These are phyloP conservation scores for Uronychia binucleata DNA, from an alignment of 73 alveolate genomes.

Conservation along the genomic window DNA sequence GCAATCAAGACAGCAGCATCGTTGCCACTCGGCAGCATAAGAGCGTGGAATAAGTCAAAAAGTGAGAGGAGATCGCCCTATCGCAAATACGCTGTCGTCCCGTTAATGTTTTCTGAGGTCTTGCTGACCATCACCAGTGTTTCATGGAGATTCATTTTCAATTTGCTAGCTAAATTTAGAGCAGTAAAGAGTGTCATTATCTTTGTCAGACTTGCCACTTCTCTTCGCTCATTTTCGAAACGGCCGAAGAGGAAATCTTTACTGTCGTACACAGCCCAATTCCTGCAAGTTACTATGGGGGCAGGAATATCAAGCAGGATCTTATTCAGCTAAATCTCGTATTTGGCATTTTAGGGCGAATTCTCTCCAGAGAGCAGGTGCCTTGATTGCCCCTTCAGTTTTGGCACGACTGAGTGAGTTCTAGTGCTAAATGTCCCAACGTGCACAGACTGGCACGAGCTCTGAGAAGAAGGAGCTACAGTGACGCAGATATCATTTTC, in stretches of 20 bases:
- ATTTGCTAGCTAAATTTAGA: slow-evolving; percentile 29
- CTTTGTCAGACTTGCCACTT: slow-evolving; percentile 65
- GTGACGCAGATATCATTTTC: too few relatives aligned
- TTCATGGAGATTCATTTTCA: slow-evolving; percentile 7
- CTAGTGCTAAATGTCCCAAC: too few relatives aligned
- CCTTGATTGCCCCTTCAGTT: not conserved
- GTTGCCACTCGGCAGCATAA: slow-evolving; percentile 68
- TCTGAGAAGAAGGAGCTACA: too few relatives aligned
- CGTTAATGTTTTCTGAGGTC: slow-evolving; percentile 30
- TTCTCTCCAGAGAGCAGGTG: not conserved
- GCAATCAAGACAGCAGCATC: slow-evolving; percentile 68
- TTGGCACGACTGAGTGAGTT: not conserved
- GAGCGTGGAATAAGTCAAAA: slow-evolving; percentile 46
- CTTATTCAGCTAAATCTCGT: slow-evolving; percentile 28
- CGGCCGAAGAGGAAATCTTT: slow-evolving; percentile 37
- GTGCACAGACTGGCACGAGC: too few relatives aligned
- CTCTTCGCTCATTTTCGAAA: slow-evolving; percentile 33
- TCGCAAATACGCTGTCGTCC: slow-evolving; percentile 60
- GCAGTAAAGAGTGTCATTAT: slow-evolving; percentile 56
- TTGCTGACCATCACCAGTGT: slow-evolving; percentile 34
- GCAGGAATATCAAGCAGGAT: slow-evolving; percentile 58
- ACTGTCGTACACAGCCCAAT: slow-evolving; percentile 57
- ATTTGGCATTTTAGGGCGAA: not conserved
- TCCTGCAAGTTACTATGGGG: slow-evolving; percentile 51
- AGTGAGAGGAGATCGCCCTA: slow-evolving; percentile 45